Base-by-base conservation (phyloP, 352 stramenopile species). In the Phytophthora kernoviae region DNA sequence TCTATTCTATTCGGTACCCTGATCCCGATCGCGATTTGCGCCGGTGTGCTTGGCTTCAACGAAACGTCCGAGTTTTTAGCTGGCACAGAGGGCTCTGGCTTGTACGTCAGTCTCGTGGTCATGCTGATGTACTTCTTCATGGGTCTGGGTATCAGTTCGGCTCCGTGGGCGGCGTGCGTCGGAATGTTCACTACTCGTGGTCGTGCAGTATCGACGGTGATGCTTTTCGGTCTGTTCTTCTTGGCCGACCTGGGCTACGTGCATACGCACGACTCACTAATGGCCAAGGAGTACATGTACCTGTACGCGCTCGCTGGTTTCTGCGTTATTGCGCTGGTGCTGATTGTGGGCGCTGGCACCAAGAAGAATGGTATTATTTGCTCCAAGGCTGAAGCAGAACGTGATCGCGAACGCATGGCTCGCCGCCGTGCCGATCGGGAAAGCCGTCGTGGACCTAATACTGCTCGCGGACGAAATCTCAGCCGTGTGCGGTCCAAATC, bases 71-170 rank as follows among this genome's bases (percentile, higher is more conserved):
- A 69, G 14, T 66, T 83, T 30, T 59, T 90, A 1, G 57, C 73
- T 24, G 58, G 73, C 24, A 62, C 49, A 2, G 62, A 73, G 18
- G 73, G 77, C 22, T 77, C 69, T 1, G 74, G 65, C 6, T 37
- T 90, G 50, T 90, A 87, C 58, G 66, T 84, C 24, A 81, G 67
- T 45, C 56, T 91, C 18, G 68, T 91, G 3, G 58, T 75, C 33
- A 81, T 87, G 56, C 46, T 90, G 37, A 79, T 86, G 68, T 93
- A 86, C 77, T 91, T 93, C 43, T 88, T 93, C 70, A 63, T 87
- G 47, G 83, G 83, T n/a, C 64, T 91, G 17, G 84, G 84, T 27
- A 84, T 72, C 20, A 88, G 66, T 10, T 75, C 81, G 11, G 78
- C 68, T 26, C 63, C 79, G 5, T 93, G 84, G 84, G 69, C 72